Conservation (phyloP, 2,329 filamentous ascomycete species). For the Clarireedia homoeocarpa region DNA sequence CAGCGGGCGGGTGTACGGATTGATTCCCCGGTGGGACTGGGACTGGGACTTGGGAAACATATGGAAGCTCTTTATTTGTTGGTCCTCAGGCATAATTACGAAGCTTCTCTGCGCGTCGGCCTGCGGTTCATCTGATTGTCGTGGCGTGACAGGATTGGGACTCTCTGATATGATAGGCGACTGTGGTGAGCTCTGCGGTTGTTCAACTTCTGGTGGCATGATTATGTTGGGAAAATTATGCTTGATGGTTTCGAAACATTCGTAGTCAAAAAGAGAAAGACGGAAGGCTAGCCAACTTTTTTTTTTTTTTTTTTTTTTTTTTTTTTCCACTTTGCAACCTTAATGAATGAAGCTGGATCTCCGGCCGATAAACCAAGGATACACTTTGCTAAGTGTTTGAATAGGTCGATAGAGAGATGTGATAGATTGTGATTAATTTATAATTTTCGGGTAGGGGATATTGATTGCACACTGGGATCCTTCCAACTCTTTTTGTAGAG, state of each 20-base stretch:
- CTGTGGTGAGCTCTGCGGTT: conserved; percentile 4
- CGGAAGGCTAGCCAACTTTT: not conserved
- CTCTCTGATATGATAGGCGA: conserved; percentile 15
- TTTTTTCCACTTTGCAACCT: not conserved
- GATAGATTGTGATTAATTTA: not conserved
- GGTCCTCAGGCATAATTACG: conserved; percentile 19
- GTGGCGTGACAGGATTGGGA: conserved; percentile 10
- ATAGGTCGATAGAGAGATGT: not conserved
- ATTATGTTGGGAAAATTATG: conserved; percentile 1
- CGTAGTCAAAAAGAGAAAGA: not conserved
- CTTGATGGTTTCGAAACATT: not conserved
- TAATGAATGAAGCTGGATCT: not conserved
- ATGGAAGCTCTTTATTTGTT: conserved; percentile 16
- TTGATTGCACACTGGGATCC: too few relatives aligned
- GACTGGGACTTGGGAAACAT: conserved; percentile 31
- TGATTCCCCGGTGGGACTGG: conserved; percentile 44
- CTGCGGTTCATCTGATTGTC: conserved; percentile 8
- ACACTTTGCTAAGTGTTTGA: not conserved
- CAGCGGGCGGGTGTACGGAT: conserved; percentile 68
- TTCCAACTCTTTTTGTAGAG: not conserved
- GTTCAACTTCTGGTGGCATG: conserved; percentile 3
- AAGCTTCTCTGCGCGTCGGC: conserved; percentile 13
- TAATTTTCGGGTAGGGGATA: too few relatives aligned
- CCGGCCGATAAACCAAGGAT: not conserved
- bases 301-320: not conserved